Evolutionary conservation across 31 red algal genomes (phyloP).

Genomic region (Odonthalia washingtoniensis): DNA sequence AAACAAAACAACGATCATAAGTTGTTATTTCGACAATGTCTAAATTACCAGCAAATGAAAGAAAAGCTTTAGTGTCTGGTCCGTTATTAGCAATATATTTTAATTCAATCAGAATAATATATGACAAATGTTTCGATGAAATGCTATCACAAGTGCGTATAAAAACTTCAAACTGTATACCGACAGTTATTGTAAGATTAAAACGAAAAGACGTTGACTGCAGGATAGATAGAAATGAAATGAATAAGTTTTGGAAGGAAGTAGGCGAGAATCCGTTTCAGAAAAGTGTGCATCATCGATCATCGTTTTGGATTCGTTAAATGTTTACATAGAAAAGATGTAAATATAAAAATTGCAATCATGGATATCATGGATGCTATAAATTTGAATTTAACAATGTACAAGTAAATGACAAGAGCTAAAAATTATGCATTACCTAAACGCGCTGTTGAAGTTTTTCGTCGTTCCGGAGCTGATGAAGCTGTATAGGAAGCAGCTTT

Average conservation of each 20-base stretch:
- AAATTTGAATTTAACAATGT: slow-evolving; percentile 43
- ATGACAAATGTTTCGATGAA: slow-evolving; percentile 80
- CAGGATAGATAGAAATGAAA: slow-evolving; percentile 80
- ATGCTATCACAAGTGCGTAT: slow-evolving; percentile 85
- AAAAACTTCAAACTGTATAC: slow-evolving; percentile 78
- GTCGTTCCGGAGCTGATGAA: slow-evolving; percentile 47
- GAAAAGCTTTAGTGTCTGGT: slow-evolving; percentile 82
- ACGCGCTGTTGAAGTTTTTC: slow-evolving; percentile 56
- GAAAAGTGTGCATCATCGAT: slow-evolving; percentile 87
- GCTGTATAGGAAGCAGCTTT: slow-evolving; percentile 53
- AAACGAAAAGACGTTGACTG: slow-evolving; percentile 89
- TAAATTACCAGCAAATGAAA: slow-evolving; percentile 70
- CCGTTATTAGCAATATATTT: slow-evolving; percentile 82
- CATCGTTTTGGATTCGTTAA: slow-evolving; percentile 84
- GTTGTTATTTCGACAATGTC: slow-evolving; percentile 83
- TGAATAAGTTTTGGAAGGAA: slow-evolving; percentile 95
- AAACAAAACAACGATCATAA: slow-evolving; percentile 87
- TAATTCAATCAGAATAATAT: slow-evolving; percentile 88
- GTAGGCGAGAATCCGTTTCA: slow-evolving; percentile 90
- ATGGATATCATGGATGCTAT: slow-evolving; percentile 69
- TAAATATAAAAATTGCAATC: slow-evolving; percentile 72
- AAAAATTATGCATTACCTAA: slow-evolving; percentile 61
- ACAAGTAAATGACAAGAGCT: slow-evolving; percentile 51
- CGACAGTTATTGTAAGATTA: slow-evolving; percentile 79
- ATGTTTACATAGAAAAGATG: slow-evolving; percentile 80